A percentile compares a stretch with the other conserved stretches of the same genome.
Conservation (phyloP, 495 filamentous ascomycete species). For the Glonium stellatum region DNA sequence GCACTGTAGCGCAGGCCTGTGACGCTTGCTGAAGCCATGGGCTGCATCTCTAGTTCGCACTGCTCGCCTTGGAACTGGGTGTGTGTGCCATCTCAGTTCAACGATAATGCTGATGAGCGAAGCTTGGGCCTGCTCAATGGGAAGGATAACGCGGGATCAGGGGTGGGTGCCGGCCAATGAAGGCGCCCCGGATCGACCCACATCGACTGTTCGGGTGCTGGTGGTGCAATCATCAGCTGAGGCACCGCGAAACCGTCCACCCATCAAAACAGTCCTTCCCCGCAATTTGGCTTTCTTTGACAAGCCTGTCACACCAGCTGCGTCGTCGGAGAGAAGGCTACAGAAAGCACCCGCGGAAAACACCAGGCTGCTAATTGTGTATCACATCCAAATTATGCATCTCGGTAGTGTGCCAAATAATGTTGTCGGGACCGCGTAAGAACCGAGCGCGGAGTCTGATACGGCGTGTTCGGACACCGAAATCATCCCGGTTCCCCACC, state of each 20-base stretch:
- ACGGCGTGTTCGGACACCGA: conserved; percentile 1
- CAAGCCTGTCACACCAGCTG: not conserved
- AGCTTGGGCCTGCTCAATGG: conserved; percentile 2
- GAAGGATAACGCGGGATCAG: not conserved
- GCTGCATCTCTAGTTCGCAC: not conserved
- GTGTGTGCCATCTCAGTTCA: not conserved
- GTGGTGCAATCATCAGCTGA: not conserved
- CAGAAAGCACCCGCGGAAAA: not conserved
- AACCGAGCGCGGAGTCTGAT: not conserved
- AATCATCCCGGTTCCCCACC: conserved; percentile 4
- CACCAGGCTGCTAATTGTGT: not conserved
- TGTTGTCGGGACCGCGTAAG: conserved; percentile 1
- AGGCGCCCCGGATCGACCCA: not conserved
- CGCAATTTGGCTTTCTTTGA: not conserved
- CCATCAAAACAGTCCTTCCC: not conserved
- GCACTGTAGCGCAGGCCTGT: not conserved
- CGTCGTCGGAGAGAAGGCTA: not conserved
- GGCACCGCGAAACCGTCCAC: not conserved
- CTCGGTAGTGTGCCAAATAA: not conserved
- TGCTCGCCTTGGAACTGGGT: not conserved
- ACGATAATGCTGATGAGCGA: not conserved
- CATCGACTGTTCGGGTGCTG: not conserved
- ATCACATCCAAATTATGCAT: too few species aligned
- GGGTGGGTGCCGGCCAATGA: not conserved
- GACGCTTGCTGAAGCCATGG: not conserved